Evolutionary conservation across 208 protist genomes (phyloP).

Genomic region (Herpetomonas tarakana): DNA sequence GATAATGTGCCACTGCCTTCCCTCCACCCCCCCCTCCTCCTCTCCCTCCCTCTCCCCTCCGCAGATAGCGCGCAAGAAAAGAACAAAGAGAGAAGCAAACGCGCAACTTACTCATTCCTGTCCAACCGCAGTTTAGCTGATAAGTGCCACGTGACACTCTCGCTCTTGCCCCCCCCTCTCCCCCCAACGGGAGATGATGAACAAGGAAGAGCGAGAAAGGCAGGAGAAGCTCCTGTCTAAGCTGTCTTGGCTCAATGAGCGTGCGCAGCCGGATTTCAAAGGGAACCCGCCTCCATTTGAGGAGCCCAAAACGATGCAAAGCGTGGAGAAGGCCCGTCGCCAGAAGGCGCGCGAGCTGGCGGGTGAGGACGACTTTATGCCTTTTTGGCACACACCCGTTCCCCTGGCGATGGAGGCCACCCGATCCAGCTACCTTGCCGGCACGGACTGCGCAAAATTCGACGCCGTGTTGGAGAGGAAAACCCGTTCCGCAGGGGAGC

Average conservation of each 20-base stretch:
- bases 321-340: constrained; percentile 42
- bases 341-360: constrained; percentile 19
- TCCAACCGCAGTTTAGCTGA: no score
- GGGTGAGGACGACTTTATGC: constrained; percentile 58
- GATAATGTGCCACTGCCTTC: no score
- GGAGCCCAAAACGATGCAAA: constrained; percentile 49
- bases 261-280: constrained; percentile 68
- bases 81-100: no score
- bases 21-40: no score
- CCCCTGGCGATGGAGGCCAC: constrained; percentile 55
- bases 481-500: constrained; percentile 16
- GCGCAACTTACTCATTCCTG: no score
- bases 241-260: constrained; percentile 76
- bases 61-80: no score
- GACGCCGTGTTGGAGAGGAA: constrained; percentile 1
- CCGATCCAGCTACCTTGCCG: constrained; percentile 44
- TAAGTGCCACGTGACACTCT: no score
- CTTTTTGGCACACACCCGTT: constrained; percentile 44
- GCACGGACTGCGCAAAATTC: constrained; percentile 23
- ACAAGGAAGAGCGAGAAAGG: constrained; percentile 23
- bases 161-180: no score
- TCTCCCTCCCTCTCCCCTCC: no score
- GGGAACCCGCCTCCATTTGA: constrained; percentile 80
- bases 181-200: no score
- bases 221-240: constrained; percentile 63